A percentile compares a stretch with the other conserved stretches of the same genome.
These are phyloP conservation scores for Myriosclerotinia duriaeana DNA, from an alignment of 2,329 filamentous ascomycete species.

Conservation along the genomic window DNA sequence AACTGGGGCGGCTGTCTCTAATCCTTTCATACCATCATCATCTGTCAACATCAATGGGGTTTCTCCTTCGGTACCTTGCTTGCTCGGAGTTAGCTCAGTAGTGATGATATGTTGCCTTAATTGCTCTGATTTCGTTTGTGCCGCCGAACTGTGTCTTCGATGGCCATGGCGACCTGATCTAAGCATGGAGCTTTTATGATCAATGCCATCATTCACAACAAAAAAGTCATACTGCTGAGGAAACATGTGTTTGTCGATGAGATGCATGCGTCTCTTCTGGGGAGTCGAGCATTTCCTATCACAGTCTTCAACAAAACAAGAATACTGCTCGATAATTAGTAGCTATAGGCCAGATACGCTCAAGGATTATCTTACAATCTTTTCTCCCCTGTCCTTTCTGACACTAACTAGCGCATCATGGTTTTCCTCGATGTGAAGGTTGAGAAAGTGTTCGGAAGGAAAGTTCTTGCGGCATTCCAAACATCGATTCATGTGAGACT, in stretches of 20 bases:
- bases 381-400: slow-evolving; percentile 75
- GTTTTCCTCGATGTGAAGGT: slow-evolving; percentile 84
- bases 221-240: slow-evolving; percentile 86
- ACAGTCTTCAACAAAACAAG: slow-evolving; percentile 87
- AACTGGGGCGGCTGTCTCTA: slow-evolving; percentile 51
- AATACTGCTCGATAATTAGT: slow-evolving; percentile 57
- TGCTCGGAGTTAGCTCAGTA: slow-evolving; percentile 7
- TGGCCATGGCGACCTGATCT: slow-evolving; percentile 54
- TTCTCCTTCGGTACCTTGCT: slow-evolving; percentile 4
- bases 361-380: slow-evolving; percentile 63
- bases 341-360: neutral
- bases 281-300: slow-evolving; percentile 80
- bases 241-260: slow-evolving; percentile 93
- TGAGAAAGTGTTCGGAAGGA: slow-evolving; percentile 76
- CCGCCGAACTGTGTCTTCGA: slow-evolving; percentile 50
- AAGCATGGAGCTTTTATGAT: slow-evolving; percentile 77
- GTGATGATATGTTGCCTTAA: slow-evolving; percentile 33
- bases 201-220: slow-evolving; percentile 85
- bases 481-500: slow-evolving; percentile 81
- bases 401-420: slow-evolving; percentile 79
- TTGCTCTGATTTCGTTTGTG: slow-evolving; percentile 30
- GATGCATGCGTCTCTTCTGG: slow-evolving; percentile 80
- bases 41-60: neutral
- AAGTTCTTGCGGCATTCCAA: slow-evolving; percentile 83
- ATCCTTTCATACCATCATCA: slow-evolving; percentile 53